Percentiles rank a stretch among this genome's conserved stretches.
Evolutionary conservation across 2,329 filamentous ascomycete species (phyloP).

Genomic region (Paramyrothecium sp.): DNA sequence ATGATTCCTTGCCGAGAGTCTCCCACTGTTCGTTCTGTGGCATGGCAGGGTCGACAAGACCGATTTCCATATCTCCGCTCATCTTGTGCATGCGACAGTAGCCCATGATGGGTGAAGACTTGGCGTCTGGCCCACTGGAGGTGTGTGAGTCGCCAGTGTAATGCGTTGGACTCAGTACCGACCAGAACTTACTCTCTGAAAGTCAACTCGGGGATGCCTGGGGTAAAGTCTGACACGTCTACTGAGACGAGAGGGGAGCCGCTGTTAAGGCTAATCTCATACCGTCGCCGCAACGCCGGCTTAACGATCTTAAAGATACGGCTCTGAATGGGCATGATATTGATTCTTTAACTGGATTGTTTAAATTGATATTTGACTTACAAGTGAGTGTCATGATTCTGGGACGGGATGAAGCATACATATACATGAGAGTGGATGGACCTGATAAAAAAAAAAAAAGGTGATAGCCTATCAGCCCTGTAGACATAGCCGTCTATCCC

Average conservation of each 20-base stretch:
- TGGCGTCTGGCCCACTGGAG: neutral
- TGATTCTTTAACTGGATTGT: neutral
- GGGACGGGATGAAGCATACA: neutral
- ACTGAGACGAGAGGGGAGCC: neutral
- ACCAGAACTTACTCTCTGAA: neutral
- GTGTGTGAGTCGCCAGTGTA: neutral
- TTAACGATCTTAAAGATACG: neutral
- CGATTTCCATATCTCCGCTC: neutral
- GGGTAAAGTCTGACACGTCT: neutral
- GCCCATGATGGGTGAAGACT: neutral
- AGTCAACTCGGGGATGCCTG: neutral
- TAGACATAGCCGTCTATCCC: no score
- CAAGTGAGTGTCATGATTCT: neutral
- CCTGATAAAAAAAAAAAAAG: no score
- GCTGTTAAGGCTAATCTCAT: neutral
- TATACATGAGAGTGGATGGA: no score
- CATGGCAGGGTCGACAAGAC: neutral
- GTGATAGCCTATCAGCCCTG: no score
- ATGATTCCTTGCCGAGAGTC: neutral
- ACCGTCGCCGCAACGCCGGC: neutral
- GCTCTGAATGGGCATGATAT: neutral
- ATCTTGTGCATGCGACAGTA: neutral
- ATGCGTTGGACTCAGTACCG: no score
- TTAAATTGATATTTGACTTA: neutral
- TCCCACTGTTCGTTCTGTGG: neutral